A percentile compares a stretch with the other conserved stretches of the same genome.
Evolutionary conservation across 345 rosid species (phyloP).

Genomic region (Moricandia arvensis): DNA sequence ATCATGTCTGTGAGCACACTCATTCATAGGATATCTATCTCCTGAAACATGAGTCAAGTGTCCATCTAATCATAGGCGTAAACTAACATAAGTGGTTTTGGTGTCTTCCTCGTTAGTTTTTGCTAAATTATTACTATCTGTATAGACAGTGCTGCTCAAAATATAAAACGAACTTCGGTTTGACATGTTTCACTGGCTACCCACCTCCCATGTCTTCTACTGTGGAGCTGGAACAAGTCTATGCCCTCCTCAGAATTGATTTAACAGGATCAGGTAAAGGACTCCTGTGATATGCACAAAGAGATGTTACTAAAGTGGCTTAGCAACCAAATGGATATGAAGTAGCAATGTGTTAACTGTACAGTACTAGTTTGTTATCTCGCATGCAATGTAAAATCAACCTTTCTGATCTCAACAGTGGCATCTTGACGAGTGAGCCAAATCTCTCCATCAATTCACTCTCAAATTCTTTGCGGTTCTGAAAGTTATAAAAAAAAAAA

Average conservation of each 20-base stretch:
- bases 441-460: conserved; percentile 85
- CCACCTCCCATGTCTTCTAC: conserved; percentile 77
- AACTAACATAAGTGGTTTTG: background rate
- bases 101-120: background rate
- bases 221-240: conserved; percentile 72
- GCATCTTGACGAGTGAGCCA: conserved; percentile 86
- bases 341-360: background rate
- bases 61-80: background rate
- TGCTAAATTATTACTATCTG: background rate
- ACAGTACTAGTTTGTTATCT: background rate
- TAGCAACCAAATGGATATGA: background rate
- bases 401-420: conserved; percentile 80
- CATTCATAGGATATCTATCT: background rate
- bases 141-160: background rate
- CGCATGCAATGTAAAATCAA: conserved; percentile 10
- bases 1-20: conserved; percentile 1
- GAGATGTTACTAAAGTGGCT: background rate
- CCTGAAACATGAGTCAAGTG: background rate
- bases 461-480: conserved; percentile 84
- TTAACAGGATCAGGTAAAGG: conserved; percentile 73
- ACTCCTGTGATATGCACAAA: conserved; percentile 48
- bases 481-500: conserved; percentile 16
- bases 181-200: conserved; percentile 1
- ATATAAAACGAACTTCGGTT: background rate
- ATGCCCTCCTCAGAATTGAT: conserved; percentile 76